phyloP scores from a whole-genome alignment of 2,329 filamentous ascomycete species.

The Aspergillus quadricinctus region DNA sequence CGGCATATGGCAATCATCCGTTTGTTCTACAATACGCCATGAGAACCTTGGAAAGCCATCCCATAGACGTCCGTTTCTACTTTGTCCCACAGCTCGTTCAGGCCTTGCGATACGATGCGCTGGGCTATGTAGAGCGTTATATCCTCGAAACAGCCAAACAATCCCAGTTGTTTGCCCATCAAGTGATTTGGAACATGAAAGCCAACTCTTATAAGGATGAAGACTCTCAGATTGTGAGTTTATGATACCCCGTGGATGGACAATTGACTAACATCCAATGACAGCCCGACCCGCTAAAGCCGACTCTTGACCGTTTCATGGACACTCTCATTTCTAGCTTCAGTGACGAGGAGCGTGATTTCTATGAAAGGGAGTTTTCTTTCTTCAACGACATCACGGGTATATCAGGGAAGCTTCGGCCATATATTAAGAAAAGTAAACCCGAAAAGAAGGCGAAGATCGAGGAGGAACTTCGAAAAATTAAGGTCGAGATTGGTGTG shows the following conservation, averaged over 20 bases:
- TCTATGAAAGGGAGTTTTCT: slow-evolving; percentile 92
- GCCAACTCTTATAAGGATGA: slow-evolving; percentile 98
- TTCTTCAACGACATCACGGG: slow-evolving; percentile 97
- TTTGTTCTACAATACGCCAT: slow-evolving; percentile 96
- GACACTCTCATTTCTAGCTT: slow-evolving; percentile 78
- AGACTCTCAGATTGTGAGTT: slow-evolving; percentile 71
- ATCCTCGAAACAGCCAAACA: slow-evolving; percentile 96
- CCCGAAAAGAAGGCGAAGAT: slow-evolving; percentile 99
- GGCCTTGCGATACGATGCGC: slow-evolving; percentile 81
- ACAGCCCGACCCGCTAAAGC: slow-evolving; percentile 85
- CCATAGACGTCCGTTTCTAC: slow-evolving; percentile 97
- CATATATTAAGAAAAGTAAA: slow-evolving; percentile 85
- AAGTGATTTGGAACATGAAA: slow-evolving; percentile 99
- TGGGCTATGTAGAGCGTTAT: slow-evolving; percentile 94
- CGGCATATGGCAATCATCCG: slow-evolving; percentile 84
- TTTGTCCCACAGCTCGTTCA: slow-evolving; percentile 99
- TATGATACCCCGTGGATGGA: not conserved
- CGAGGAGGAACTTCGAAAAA: slow-evolving; percentile 94
- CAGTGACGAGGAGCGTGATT: slow-evolving; percentile 69
- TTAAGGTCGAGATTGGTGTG: slow-evolving; percentile 93
- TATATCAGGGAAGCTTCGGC: slow-evolving; percentile 92
- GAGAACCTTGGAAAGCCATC: slow-evolving; percentile 87
- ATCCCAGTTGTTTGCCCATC: slow-evolving; percentile 96
- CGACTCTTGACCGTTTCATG: slow-evolving; percentile 87
- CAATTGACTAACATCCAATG: slow-evolving; percentile 7